A percentile compares a stretch with the other conserved stretches of the same genome.
These are phyloP conservation scores for Penicillium antarcticum DNA, from an alignment of 495 filamentous ascomycete species.

Conservation along the genomic window DNA sequence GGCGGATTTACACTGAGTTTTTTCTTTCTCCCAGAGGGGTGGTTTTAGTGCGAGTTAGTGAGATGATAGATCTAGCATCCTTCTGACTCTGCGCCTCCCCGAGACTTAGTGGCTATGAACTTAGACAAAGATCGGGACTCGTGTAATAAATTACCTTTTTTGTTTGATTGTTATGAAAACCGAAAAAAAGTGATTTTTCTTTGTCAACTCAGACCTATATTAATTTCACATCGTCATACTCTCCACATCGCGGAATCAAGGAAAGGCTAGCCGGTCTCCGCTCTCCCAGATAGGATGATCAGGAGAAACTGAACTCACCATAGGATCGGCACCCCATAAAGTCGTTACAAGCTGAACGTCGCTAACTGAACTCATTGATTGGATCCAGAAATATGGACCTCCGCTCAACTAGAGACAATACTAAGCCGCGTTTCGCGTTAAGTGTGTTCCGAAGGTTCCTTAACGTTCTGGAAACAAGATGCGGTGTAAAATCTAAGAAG, in stretches of 20 bases:
- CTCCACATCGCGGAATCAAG: constrained; percentile 5
- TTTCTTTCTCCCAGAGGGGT: constrained; percentile 28
- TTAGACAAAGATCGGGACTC: neutral
- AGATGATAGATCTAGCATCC: constrained; percentile 45
- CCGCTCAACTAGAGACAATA: neutral
- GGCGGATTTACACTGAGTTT: constrained; percentile 22
- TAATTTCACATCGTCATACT: constrained; percentile 3
- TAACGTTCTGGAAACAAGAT: neutral
- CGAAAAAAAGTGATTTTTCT: neutral
- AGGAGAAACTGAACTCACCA: neutral
- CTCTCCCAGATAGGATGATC: constrained; percentile 4
- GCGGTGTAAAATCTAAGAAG: constrained; percentile 1
- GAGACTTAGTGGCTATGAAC: constrained; percentile 3
- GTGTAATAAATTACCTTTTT: too few relatives aligned
- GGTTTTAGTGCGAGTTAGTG: constrained; percentile 41
- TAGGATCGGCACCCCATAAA: neutral
- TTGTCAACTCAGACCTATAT: neutral
- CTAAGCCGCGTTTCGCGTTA: neutral
- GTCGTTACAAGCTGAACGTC: neutral
- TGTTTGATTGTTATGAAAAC: neutral
- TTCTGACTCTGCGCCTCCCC: constrained; percentile 21
- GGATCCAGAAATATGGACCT: neutral
- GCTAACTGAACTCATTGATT: neutral
- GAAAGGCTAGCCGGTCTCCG: constrained; percentile 9
- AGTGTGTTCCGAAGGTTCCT: neutral